Conservation (phyloP, 345 rosid species). For the Gossypium rotundifolium region DNA sequence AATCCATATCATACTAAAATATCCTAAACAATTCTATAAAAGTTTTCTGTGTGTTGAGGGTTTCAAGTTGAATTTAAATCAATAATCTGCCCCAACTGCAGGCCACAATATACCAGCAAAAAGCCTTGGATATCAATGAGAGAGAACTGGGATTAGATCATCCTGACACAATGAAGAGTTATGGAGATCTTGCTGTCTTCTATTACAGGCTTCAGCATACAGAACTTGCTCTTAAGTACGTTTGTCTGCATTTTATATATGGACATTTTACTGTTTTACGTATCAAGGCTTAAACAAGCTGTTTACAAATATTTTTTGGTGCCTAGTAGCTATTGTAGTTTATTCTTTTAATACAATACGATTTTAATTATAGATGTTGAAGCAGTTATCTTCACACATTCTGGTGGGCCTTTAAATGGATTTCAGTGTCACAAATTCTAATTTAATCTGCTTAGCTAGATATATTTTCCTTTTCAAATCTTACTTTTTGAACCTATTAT, state of each 20-base stretch:
- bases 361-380: neutral
- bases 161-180: conserved; percentile 99
- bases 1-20: neutral
- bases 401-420: neutral
- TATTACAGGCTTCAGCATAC: conserved; percentile 99
- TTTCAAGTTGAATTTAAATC: conserved; percentile 17
- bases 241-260: conserved; percentile 11
- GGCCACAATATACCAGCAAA: conserved; percentile 98
- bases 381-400: neutral
- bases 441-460: neutral
- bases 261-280: neutral
- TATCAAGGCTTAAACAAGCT: conserved; percentile 9
- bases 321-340: conserved; percentile 6
- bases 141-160: conserved; percentile 98
- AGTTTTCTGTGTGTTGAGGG: conserved; percentile 9
- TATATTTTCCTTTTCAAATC: neutral
- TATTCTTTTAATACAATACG: neutral
- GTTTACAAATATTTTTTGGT: neutral
- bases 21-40: neutral
- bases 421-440: neutral
- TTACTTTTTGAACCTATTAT: neutral
- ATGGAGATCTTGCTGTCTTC: conserved; percentile 99
- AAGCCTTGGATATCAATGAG: conserved; percentile 98
- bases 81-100: conserved; percentile 30
- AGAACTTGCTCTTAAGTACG: conserved; percentile 96